Evolutionary conservation across 495 filamentous ascomycete species (phyloP).

Genomic region (Glutinoglossum americanum): DNA sequence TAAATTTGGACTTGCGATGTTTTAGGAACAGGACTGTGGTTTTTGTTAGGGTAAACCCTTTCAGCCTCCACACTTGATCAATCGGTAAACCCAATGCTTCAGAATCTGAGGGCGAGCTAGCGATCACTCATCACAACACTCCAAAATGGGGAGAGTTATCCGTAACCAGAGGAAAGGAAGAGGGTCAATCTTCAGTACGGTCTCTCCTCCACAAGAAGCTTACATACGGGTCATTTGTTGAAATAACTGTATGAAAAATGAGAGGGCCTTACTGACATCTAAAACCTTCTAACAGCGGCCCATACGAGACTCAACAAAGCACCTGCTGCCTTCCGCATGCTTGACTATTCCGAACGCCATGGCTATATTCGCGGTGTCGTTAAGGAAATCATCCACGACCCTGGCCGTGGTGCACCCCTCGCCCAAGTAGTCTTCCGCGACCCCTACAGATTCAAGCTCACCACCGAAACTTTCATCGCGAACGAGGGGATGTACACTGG

Average conservation of each 20-base stretch:
- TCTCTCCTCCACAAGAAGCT: not conserved
- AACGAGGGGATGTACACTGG: constrained; percentile 99
- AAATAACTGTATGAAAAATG: constrained; percentile 8
- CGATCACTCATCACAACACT: not conserved
- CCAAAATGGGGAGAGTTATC: constrained; percentile 58
- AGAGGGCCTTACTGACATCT: constrained; percentile 21
- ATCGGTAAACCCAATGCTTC: not conserved
- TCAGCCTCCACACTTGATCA: not conserved
- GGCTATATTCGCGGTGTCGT: constrained; percentile 93
- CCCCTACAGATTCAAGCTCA: constrained; percentile 73
- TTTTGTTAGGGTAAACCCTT: not conserved
- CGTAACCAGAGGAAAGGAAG: constrained; percentile 96
- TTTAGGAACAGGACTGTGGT: not conserved
- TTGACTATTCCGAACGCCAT: constrained; percentile 89
- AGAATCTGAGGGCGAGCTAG: not conserved
- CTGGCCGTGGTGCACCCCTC: constrained; percentile 91
- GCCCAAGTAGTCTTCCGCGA: constrained; percentile 91
- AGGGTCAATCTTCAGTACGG: constrained; percentile 91
- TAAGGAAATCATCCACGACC: constrained; percentile 98
- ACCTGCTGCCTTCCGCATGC: constrained; percentile 76
- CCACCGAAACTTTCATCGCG: constrained; percentile 95
- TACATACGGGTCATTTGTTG: constrained; percentile 7
- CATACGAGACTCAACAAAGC: constrained; percentile 86
- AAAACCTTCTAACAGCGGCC: constrained; percentile 28
- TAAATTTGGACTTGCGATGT: not conserved